These are phyloP conservation scores for Colletotrichum sp. DNA, from an alignment of 2,329 filamentous ascomycete genomes.

Conservation along the genomic window DNA sequence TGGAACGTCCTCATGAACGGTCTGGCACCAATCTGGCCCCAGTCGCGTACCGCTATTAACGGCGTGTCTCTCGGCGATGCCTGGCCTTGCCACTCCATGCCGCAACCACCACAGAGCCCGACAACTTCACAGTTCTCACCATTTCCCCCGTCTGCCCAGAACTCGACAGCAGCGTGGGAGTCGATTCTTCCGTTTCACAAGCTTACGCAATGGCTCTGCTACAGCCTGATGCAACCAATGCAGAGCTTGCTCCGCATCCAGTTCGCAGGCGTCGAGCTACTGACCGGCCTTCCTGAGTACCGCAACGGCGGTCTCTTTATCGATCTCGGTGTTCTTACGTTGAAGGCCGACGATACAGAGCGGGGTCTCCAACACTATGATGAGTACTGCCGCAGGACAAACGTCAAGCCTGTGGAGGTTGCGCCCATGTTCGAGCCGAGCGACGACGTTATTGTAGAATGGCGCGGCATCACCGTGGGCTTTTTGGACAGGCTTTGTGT, in stretches of 20 bases:
- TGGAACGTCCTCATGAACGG: constrained; percentile 93
- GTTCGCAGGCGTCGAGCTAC: constrained; percentile 56
- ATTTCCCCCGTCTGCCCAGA: constrained; percentile 51
- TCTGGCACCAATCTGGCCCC: constrained; percentile 85
- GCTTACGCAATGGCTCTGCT: constrained; percentile 75
- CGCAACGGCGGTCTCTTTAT: constrained; percentile 74
- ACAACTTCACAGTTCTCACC: constrained; percentile 56
- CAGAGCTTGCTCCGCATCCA: constrained; percentile 53
- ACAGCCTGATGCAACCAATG: constrained; percentile 73
- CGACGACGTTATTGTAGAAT: constrained; percentile 65
- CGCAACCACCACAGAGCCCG: constrained; percentile 47
- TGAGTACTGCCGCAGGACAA: constrained; percentile 73
- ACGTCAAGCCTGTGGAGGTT: constrained; percentile 58
- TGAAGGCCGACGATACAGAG: constrained; percentile 50
- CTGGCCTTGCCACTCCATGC: constrained; percentile 88
- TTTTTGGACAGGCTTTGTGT: constrained; percentile 55
- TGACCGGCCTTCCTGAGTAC: constrained; percentile 74
- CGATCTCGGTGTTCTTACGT: constrained; percentile 56
- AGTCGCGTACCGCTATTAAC: constrained; percentile 84
- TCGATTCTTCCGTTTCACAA: constrained; percentile 65
- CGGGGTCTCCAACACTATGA: constrained; percentile 50
- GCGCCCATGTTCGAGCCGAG: constrained; percentile 56
- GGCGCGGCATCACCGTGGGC: constrained; percentile 62
- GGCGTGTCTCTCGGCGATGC: constrained; percentile 89
- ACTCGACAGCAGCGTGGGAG: constrained; percentile 67